Percentiles rank a stretch among this genome's conserved stretches.
Conservation (phyloP, 768 basidiomycete genomes). For the Rhodotorula graminis region DNA sequence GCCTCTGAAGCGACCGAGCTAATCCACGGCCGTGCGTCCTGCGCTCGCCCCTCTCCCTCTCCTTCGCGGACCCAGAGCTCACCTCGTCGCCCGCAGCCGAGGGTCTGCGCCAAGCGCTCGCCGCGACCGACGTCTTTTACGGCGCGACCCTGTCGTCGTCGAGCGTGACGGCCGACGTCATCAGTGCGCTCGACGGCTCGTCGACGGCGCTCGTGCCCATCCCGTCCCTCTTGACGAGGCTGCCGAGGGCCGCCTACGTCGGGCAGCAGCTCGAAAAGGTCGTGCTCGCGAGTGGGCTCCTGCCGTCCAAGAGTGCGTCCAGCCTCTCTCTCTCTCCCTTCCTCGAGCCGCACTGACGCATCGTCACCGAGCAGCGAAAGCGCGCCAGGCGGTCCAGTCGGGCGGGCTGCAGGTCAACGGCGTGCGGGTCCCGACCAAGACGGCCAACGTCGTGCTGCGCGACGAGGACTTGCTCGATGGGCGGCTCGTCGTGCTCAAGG, state of each 20-base stretch:
- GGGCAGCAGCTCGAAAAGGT: constrained; percentile 23
- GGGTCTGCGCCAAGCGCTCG: constrained; percentile 33
- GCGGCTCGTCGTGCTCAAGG: constrained; percentile 20
- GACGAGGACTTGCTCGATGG: constrained; percentile 23
- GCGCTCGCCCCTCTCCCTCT: not conserved
- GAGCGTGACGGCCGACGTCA: not conserved
- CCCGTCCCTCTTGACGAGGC: constrained; percentile 17
- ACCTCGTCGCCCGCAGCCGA: not conserved
- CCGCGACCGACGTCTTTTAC: constrained; percentile 34
- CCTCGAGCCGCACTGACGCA: not conserved
- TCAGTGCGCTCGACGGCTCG: constrained; percentile 27
- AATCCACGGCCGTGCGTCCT: constrained; percentile 56
- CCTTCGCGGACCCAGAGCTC: not conserved
- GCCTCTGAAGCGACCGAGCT: constrained; percentile 61
- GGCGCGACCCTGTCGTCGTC: constrained; percentile 2
- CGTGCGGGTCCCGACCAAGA: constrained; percentile 6
- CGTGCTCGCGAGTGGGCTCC: constrained; percentile 24
- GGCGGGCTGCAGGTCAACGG: constrained; percentile 34
- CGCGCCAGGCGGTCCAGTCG: constrained; percentile 26
- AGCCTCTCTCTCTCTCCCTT: not conserved
- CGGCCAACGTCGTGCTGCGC: constrained; percentile 14
- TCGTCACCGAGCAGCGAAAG: constrained; percentile 21
- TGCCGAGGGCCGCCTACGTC: constrained; percentile 1
- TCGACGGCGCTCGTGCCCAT: not conserved
- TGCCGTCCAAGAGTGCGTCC: constrained; percentile 33